Evolutionary conservation across 805 yeast species (phyloP), one percentile per base, ranked within the genome.

Genomic region (Wickerhamomyces chaumierensis): DNA sequence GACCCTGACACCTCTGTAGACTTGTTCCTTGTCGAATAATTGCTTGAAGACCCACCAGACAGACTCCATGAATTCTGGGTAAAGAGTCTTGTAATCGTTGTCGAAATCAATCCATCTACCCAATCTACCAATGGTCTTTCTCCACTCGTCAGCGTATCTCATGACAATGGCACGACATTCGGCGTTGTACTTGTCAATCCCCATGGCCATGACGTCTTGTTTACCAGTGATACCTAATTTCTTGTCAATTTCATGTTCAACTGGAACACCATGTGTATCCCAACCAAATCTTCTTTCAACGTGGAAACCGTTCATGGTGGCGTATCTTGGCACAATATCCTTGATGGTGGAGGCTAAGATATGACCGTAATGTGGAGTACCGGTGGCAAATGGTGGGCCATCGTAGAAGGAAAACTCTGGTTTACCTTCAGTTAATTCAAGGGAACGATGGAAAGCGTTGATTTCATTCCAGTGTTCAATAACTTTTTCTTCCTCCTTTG

Each of bases 21-120:
- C 97, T 41, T 84, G 75, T 38, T 78, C 81, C 63, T 88, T 92
- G 42, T 82, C 78, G 60, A 68, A 86, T 51, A 92, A 69, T 64
- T 86, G 78, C 67, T 82, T 78, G 73, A 92, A 92, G 25, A 86
- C 95, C 98, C 98, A 92, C 99, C 99, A 92, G 36, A 80, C 92
- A 35, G 96, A 84, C 68, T 92, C 99, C 99, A 92, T 92, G 53
- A 86, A 92, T 41, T 80, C 69, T 35, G 96, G 96, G 61, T 94
- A 87, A 63, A 92, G 72, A 21, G 98, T 92, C 68, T 90, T 90
- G 71, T 88, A 88, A 66, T 92, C 99, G 60, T 92, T 86, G 60
- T 92, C 98, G 66, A 92, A 90, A 65, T 92, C 99, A 57, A 92
- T 88, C 99, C 99, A 92, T 65, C 99, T 82, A 47, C 98, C 99